phyloP scores from a whole-genome alignment of 2,329 filamentous ascomycete species.

The Colletotrichum sp. region DNA sequence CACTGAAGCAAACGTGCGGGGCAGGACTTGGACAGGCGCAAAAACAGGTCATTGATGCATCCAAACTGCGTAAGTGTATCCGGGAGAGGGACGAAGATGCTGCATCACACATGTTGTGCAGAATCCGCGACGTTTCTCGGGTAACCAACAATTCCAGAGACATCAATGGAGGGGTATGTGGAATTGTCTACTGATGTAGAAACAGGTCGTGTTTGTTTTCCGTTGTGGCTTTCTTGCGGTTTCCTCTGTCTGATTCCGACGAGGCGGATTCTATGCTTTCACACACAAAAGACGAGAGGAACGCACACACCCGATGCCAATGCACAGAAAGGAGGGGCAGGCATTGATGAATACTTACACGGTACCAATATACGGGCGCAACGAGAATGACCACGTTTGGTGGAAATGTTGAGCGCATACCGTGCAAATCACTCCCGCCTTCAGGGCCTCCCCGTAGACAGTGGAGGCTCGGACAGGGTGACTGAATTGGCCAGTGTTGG shows the following conservation, averaged over 20 bases:
- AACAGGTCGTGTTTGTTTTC: neutral
- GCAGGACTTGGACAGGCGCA: neutral
- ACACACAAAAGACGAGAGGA: neutral
- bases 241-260: neutral
- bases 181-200: neutral
- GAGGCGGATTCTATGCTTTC: neutral
- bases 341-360: neutral
- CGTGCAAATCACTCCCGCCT: neutral
- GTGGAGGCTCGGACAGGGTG: neutral
- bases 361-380: neutral
- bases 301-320: neutral
- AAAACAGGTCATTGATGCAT: conserved; percentile 1
- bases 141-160: neutral
- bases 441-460: neutral
- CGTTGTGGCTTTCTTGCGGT: neutral
- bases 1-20: conserved; percentile 17
- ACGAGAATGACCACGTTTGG: neutral
- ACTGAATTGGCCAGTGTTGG: neutral
- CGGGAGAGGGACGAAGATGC: neutral
- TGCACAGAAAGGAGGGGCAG: neutral
- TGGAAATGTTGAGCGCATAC: neutral
- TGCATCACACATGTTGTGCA: conserved; percentile 6
- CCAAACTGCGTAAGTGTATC: neutral
- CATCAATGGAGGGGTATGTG: neutral
- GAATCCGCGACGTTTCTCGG: neutral